Percentiles rank a stretch among this genome's conserved stretches.
phyloP scores from a whole-genome alignment of 1,284 basidiomycete genomes.

The Neonothopanus nambi region DNA sequence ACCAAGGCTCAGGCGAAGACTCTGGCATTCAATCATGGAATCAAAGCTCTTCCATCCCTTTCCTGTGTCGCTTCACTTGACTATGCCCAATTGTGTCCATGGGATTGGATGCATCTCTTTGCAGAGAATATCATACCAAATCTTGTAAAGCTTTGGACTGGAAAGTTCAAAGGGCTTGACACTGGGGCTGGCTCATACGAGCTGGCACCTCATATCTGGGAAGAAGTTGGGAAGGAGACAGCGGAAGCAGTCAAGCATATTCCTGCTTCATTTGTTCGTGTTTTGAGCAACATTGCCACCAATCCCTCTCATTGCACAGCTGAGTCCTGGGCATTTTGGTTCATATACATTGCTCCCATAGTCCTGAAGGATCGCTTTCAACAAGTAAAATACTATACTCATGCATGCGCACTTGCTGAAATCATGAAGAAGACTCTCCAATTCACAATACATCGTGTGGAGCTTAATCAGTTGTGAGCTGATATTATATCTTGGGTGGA shows the following conservation, averaged over 20 bases:
- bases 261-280: constrained; percentile 30
- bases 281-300: constrained; percentile 28
- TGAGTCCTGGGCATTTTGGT: constrained; percentile 33
- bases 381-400: constrained; percentile 29
- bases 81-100: constrained; percentile 33
- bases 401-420: constrained; percentile 32
- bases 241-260: constrained; percentile 27
- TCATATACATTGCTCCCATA: constrained; percentile 30
- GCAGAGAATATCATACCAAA: constrained; percentile 32
- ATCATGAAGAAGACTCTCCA: constrained; percentile 31
- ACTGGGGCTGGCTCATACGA: constrained; percentile 25
- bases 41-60: constrained; percentile 5
- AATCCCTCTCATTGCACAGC: constrained; percentile 26
- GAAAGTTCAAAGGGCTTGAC: constrained; percentile 28
- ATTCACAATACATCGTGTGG: constrained; percentile 26
- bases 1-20: neutral
- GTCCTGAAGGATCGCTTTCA: constrained; percentile 27
- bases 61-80: neutral
- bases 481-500: constrained; percentile 32
- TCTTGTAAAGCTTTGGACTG: constrained; percentile 31
- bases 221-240: constrained; percentile 28
- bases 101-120: constrained; percentile 40
- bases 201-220: constrained; percentile 27
- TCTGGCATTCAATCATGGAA: constrained; percentile 1
- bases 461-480: constrained; percentile 24